Base-by-base conservation (phyloP, 805 yeast species). In the Starmerella sirachaensis region DNA sequence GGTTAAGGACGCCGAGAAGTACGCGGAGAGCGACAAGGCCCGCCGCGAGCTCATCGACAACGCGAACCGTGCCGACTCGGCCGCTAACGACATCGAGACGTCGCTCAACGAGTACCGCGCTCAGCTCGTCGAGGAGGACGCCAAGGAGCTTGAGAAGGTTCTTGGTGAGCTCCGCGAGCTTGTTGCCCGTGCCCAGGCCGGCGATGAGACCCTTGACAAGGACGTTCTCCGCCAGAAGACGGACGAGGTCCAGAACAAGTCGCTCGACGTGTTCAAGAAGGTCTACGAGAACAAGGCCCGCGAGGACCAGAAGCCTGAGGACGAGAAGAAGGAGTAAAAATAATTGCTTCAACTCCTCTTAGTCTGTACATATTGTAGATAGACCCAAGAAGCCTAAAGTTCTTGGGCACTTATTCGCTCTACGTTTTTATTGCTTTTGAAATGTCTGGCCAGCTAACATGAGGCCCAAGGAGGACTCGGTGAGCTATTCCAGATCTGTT, bases 1-100 rank as follows among this genome's bases (percentile, higher is more conserved):
- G 83, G 88, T 85, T 45, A 74, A 70, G 63, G 93, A 82, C 54
- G 93, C 95, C 55, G 93, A 83, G 68, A 78, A 78, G 64, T 78
- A 68, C 67, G 81, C 84, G 55, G 85, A 81, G 61, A 74, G 81
- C 53, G 96, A 85, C 69, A 76, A 79, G 69, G 82, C 80, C 46
- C 77, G 79, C 63, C 79, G 78, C 61, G 84, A 77, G 66, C 66
- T 85, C 42, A 77, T 86, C 57, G 93, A 82, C 66, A 61, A 68
- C 50, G 93, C 93, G 53, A 83, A 78, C 77, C 80, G 78, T 58
- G 82, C 84, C 52, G 86, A 78, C 63, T 74, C 74, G 60, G 73
- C 78, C 61, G 73, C 78, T 62, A 77, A 79, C 53, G 98, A 91
- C 60, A 84, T 94, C 35, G 95, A 85, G 60, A 70, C 70, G 61